These are phyloP conservation scores for Acanthamoeba culbertsoni DNA, from an alignment of 208 protist species.

Conservation along the genomic window DNA sequence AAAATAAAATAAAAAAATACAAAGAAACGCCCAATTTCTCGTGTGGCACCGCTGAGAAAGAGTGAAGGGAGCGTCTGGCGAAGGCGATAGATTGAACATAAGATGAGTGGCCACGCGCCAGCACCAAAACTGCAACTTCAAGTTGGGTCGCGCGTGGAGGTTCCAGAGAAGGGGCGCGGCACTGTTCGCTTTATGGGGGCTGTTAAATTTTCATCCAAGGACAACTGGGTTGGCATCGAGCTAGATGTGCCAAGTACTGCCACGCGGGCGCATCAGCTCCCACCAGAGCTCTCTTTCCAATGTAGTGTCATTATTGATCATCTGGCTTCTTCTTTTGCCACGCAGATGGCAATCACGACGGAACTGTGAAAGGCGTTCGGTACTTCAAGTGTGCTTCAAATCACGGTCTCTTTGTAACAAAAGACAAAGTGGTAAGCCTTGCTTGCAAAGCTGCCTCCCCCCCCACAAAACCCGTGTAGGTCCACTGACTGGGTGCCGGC, in stretches of 20 bases:
- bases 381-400: slow-evolving; percentile 52
- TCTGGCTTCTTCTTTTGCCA: background rate
- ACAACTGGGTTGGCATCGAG: slow-evolving; percentile 60
- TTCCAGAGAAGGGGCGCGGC: slow-evolving; percentile 14
- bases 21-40: background rate
- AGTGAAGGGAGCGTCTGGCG: background rate
- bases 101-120: background rate
- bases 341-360: slow-evolving; percentile 58
- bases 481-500: background rate
- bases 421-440: slow-evolving; percentile 40
- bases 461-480: background rate
- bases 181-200: slow-evolving; percentile 52
- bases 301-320: background rate
- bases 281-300: no score
- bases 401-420: slow-evolving; percentile 47
- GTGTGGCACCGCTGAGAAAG: background rate
- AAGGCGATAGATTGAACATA: background rate
- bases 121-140: background rate
- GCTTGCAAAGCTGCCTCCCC: no score
- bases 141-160: slow-evolving; percentile 25
- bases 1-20: background rate
- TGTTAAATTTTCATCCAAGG: slow-evolving; percentile 61
- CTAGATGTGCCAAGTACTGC: slow-evolving; percentile 39
- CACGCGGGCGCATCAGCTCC: background rate
- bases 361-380: slow-evolving; percentile 32